Evolutionary conservation across 306 rosid species (phyloP).

Genomic region (Styphnolobium japonicum): DNA sequence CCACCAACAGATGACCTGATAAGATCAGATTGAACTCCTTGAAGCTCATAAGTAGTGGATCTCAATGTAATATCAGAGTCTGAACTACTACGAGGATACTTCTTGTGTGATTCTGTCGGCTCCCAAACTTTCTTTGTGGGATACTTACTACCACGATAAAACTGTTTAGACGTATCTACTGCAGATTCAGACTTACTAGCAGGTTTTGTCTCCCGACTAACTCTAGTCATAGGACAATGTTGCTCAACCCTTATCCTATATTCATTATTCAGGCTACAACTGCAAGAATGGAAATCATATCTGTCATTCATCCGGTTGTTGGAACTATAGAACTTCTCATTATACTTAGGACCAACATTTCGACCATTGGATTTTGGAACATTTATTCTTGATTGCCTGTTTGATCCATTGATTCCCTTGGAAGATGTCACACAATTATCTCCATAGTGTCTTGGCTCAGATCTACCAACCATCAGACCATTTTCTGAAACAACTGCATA

Average conservation of each 20-base stretch:
- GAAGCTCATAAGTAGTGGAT: slow-evolving; percentile 42
- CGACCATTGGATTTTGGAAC: slow-evolving; percentile 64
- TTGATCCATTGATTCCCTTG: slow-evolving; percentile 44
- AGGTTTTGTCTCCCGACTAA: slow-evolving; percentile 55
- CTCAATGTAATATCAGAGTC: slow-evolving; percentile 63
- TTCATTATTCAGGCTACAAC: slow-evolving; percentile 54
- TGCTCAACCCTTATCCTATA: slow-evolving; percentile 66
- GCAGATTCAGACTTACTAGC: slow-evolving; percentile 54
- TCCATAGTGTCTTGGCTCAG: slow-evolving; percentile 59
- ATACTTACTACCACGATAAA: slow-evolving; percentile 54
- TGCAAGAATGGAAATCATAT: slow-evolving; percentile 60
- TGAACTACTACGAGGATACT: slow-evolving; percentile 66
- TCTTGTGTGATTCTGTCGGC: slow-evolving; percentile 75
- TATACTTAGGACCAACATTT: slow-evolving; percentile 60
- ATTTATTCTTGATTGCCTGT: slow-evolving; percentile 57
- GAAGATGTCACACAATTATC: slow-evolving; percentile 61
- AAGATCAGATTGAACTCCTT: too few species aligned
- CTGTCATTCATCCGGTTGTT: slow-evolving; percentile 57
- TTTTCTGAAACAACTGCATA: slow-evolving; percentile 58
- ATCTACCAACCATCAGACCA: slow-evolving; percentile 45
- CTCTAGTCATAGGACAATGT: slow-evolving; percentile 44
- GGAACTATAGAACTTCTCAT: slow-evolving; percentile 64
- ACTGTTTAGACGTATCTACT: slow-evolving; percentile 65
- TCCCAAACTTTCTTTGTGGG: slow-evolving; percentile 93
- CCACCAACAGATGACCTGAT: too few species aligned